phyloP scores from a whole-genome alignment of 2,329 filamentous ascomycete species.

The Periconia digitata region DNA sequence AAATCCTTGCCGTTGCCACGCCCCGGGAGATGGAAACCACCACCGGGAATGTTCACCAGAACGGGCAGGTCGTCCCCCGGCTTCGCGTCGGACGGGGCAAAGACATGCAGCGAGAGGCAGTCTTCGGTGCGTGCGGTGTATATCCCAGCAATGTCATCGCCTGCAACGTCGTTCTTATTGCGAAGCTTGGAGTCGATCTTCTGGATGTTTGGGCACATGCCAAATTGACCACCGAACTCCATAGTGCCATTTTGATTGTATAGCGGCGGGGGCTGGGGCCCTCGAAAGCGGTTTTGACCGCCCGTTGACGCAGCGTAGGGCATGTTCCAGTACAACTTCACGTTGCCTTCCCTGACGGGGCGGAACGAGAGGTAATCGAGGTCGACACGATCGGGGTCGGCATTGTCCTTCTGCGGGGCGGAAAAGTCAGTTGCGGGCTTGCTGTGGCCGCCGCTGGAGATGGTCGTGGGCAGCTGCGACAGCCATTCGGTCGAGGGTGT shows the following conservation, averaged over 20 bases:
- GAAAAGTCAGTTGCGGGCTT: background rate
- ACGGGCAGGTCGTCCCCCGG: conserved; percentile 40
- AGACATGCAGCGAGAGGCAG: conserved; percentile 47
- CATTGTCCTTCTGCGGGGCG: background rate
- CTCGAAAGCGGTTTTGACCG: conserved; percentile 33
- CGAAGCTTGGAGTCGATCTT: conserved; percentile 31
- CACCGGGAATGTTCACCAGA: conserved; percentile 51
- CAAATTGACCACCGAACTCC: conserved; percentile 32
- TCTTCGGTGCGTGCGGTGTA: conserved; percentile 36
- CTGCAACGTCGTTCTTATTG: conserved; percentile 29
- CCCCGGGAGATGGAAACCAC: conserved; percentile 44
- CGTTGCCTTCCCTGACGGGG: conserved; percentile 29
- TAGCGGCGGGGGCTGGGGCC: conserved; percentile 30
- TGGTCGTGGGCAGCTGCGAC: too few relatives aligned
- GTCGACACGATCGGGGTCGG: conserved; percentile 31
- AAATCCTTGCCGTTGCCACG: conserved; percentile 34
- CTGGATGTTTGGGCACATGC: conserved; percentile 38
- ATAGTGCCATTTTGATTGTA: conserved; percentile 28
- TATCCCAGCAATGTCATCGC: conserved; percentile 29
- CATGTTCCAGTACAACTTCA: conserved; percentile 37
- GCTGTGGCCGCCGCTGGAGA: too few relatives aligned
- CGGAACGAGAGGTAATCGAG: conserved; percentile 35
- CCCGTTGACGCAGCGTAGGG: conserved; percentile 33
- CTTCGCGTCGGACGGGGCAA: conserved; percentile 35
- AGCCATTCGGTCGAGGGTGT: background rate